A percentile compares a stretch with the other conserved stretches of the same genome.
Conservation (phyloP, 495 filamentous ascomycete species). For the Tuber brumale region DNA sequence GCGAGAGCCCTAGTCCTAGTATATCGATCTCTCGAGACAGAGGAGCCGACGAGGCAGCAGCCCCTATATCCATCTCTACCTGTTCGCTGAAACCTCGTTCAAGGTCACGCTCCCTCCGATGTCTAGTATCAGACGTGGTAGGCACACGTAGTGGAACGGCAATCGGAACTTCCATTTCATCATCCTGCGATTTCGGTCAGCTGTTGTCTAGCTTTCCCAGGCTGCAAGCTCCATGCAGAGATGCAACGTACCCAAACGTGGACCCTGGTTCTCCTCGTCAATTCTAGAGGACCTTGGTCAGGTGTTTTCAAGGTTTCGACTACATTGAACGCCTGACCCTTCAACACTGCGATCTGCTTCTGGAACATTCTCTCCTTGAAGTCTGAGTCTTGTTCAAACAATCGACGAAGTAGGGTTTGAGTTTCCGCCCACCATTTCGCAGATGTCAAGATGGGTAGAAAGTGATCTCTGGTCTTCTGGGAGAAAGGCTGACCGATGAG, state of each 20-base stretch:
- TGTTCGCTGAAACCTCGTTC: constrained; percentile 42
- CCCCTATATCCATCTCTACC: constrained; percentile 92
- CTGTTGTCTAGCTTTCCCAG: background rate
- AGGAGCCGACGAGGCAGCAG: constrained; percentile 57
- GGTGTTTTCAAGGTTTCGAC: constrained; percentile 88
- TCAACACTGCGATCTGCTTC: constrained; percentile 94
- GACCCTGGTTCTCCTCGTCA: constrained; percentile 81
- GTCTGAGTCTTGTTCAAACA: constrained; percentile 86
- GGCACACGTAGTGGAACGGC: constrained; percentile 81
- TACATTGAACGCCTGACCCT: constrained; percentile 98
- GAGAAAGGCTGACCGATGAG: constrained; percentile 95
- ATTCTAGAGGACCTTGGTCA: constrained; percentile 88
- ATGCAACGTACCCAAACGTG: constrained; percentile 64
- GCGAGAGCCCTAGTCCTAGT: constrained; percentile 62
- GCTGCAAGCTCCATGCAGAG: background rate
- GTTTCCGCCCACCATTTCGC: constrained; percentile 96
- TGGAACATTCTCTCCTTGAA: constrained; percentile 99
- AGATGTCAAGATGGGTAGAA: constrained; percentile 86
- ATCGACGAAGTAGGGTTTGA: constrained; percentile 69
- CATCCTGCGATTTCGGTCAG: constrained; percentile 51
- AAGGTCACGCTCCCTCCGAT: constrained; percentile 49
- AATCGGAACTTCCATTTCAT: constrained; percentile 89
- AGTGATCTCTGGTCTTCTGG: constrained; percentile 83
- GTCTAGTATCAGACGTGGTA: constrained; percentile 65
- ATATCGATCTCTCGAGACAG: constrained; percentile 58